Evolutionary conservation across 1,284 basidiomycete species (phyloP), one percentile per base, ranked within the genome.

Genomic region (Limonomyces culmigenus): DNA sequence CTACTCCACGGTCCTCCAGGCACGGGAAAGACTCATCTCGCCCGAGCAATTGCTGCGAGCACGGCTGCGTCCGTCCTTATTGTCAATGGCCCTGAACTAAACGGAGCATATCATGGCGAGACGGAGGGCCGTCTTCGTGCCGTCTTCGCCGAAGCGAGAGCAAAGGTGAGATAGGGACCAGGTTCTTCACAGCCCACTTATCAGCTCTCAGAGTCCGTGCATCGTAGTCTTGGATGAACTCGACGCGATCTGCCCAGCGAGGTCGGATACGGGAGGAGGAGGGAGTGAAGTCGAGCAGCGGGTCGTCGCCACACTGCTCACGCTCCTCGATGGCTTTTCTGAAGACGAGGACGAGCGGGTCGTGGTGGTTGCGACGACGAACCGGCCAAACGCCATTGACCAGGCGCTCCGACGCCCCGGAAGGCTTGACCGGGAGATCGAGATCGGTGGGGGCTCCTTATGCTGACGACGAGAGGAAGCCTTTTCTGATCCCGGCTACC

Each of bases 201-300:
- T 32, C 10, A 13, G 8, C 30, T 13, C 16, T 16, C 30, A 32
- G 30, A 32, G 76, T 42, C 92, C 93, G 0, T 91, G 84, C 46
- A 88, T 99, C 43, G 74, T 98, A 35, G 80, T 99, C 19, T 64
- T 99, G 31, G 95, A 98, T 50, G 95, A 99, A 59, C 79, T 99
- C 2, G 95, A 99, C 48, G 92, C 92, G 1, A 58, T 98, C 15
- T 93, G 87, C 39, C 95, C 95, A 0, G 67, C 75, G 37, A 63
- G 95, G 32, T 92, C 96, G 49, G 88, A 88, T 3, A 23, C 10
- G 6, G 6, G 10, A 11, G 74, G 80, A 1, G 72, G 74, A 0
- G 84, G 86, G 1, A 85, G 86, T 4, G 95, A 97, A 53, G 92
- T 98, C 2, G 95, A 97, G 54, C 85, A 87, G 42, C 67, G 95